phyloP scores from a whole-genome alignment of 345 rosid genomes.

The Arabidopsis suecica region DNA sequence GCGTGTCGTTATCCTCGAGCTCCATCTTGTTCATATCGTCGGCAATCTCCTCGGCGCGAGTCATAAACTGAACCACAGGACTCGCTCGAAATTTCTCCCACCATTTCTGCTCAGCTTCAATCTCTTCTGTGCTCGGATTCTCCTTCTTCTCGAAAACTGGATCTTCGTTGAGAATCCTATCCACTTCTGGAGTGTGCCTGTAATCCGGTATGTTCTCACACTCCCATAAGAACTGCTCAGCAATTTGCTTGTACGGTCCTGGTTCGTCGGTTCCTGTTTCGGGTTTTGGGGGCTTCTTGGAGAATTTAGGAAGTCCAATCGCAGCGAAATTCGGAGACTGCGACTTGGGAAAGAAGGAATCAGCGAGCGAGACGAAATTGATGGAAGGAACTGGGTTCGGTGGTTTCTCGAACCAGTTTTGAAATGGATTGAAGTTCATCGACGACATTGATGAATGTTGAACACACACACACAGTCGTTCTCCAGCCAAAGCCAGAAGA shows the following conservation, averaged over 20 bases:
- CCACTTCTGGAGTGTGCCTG: conserved; percentile 82
- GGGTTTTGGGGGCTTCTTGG: conserved; percentile 43
- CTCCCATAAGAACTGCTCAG: conserved; percentile 79
- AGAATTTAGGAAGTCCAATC: conserved; percentile 53
- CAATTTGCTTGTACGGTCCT: conserved; percentile 50
- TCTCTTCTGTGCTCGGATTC: conserved; percentile 69
- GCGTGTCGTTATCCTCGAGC: conserved; percentile 60
- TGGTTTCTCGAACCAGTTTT: conserved; percentile 78
- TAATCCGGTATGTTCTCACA: conserved; percentile 76
- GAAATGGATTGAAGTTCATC: conserved; percentile 78
- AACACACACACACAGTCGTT: neutral
- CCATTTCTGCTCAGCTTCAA: conserved; percentile 73
- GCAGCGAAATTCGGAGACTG: conserved; percentile 63
- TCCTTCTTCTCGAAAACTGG: conserved; percentile 67
- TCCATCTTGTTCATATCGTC: conserved; percentile 67
- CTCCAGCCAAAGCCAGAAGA: neutral
- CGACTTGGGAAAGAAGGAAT: conserved; percentile 43
- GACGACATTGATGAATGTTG: conserved; percentile 62
- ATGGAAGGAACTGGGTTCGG: conserved; percentile 63
- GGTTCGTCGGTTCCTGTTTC: conserved; percentile 48
- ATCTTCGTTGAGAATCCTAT: conserved; percentile 64
- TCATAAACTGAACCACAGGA: conserved; percentile 72
- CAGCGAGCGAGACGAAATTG: conserved; percentile 54
- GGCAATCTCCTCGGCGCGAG: conserved; percentile 65
- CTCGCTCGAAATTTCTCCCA: conserved; percentile 65